These are phyloP conservation scores for Daldinia grandis DNA, from an alignment of 495 filamentous ascomycete genomes.

Conservation along the genomic window DNA sequence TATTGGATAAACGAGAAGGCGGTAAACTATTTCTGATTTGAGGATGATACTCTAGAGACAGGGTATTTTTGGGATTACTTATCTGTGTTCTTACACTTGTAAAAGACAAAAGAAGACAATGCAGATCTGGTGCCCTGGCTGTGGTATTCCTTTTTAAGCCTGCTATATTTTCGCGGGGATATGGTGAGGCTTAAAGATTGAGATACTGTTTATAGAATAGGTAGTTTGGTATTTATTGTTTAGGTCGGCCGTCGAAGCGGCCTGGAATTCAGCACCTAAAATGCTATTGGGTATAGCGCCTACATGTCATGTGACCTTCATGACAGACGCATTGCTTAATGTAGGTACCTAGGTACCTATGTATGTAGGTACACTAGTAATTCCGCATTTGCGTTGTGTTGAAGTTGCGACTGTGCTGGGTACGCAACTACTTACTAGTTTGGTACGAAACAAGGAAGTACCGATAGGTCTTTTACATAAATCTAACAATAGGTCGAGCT, in stretches of 20 bases:
- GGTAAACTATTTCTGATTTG: conserved; percentile 24
- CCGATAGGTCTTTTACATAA: background rate
- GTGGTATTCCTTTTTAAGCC: conserved; percentile 9
- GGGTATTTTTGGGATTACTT: conserved; percentile 19
- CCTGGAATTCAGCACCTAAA: background rate
- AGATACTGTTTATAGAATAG: background rate
- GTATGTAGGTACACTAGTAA: too few relatives aligned
- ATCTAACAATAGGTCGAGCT: too few relatives aligned
- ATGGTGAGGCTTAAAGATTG: conserved; percentile 23
- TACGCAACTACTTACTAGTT: background rate
- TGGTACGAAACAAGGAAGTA: background rate
- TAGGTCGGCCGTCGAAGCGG: background rate
- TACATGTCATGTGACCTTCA: conserved; percentile 11
- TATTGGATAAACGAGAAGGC: conserved; percentile 21
- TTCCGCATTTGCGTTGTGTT: background rate
- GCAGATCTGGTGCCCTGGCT: background rate
- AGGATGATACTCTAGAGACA: background rate
- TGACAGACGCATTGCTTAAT: background rate
- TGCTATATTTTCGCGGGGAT: background rate
- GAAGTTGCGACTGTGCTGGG: background rate
- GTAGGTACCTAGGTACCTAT: background rate
- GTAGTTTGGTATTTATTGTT: background rate
- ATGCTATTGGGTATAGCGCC: conserved; percentile 1
- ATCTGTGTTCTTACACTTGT: conserved; percentile 21
- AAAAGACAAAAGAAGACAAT: conserved; percentile 1